A percentile compares a stretch with the other conserved stretches of the same genome.
These are phyloP conservation scores for Turnera subulata DNA, from an alignment of 345 rosid species.

Conservation along the genomic window DNA sequence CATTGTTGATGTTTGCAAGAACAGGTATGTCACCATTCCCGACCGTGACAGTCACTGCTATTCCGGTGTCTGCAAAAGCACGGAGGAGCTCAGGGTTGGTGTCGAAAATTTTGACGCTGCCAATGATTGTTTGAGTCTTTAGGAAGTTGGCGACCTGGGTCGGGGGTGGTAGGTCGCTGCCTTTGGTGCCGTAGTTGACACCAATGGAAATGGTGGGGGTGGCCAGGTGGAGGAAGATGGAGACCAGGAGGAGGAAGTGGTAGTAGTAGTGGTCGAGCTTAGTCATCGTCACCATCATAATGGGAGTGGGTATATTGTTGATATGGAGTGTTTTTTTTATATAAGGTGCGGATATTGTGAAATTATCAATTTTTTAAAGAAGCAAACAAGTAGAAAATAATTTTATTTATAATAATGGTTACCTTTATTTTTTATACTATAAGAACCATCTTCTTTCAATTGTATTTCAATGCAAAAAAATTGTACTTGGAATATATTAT, in stretches of 20 bases:
- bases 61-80: constrained; percentile 21
- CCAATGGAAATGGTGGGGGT: constrained; percentile 19
- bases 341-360: too few species aligned
- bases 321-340: too few species aligned
- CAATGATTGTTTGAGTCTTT: constrained; percentile 15
- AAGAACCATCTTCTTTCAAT: too few species aligned
- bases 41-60: constrained; percentile 19
- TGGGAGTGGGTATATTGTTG: too few species aligned
- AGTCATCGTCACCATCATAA: too few species aligned
- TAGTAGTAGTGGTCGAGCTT: too few species aligned
- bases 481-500: too few species aligned
- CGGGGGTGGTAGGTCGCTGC: constrained; percentile 26
- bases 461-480: too few species aligned
- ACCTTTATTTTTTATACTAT: too few species aligned
- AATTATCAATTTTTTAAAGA: too few species aligned
- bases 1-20: constrained; percentile 33
- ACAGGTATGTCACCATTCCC: constrained; percentile 52
- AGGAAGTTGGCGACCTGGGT: constrained; percentile 27
- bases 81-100: constrained; percentile 21
- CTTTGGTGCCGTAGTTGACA: constrained; percentile 27
- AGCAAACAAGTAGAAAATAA: too few species aligned
- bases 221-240: constrained; percentile 13
- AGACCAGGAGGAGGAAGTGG: constrained; percentile 1
- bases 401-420: too few species aligned
- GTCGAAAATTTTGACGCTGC: constrained; percentile 28